Evolutionary conservation across 352 stramenopile species (phyloP).

Genomic region (Phytopythium ostracodes): DNA sequence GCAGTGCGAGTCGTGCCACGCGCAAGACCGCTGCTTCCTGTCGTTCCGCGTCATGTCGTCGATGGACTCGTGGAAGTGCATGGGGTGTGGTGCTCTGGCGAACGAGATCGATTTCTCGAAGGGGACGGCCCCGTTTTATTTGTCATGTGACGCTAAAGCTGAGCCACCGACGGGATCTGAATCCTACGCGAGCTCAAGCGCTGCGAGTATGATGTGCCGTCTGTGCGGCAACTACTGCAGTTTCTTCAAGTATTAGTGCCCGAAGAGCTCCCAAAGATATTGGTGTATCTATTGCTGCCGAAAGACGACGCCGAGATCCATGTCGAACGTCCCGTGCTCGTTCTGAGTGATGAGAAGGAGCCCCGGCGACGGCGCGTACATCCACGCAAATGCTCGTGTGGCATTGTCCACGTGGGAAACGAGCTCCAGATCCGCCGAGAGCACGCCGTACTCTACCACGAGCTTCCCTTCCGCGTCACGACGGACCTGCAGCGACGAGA

Average conservation of each 20-base stretch:
- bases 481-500: constrained; percentile 25
- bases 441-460: constrained; percentile 18
- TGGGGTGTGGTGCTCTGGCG: constrained; percentile 65
- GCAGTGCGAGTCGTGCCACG: constrained; percentile 51
- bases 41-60: constrained; percentile 63
- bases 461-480: constrained; percentile 12
- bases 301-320: constrained; percentile 26
- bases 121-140: constrained; percentile 54
- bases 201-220: constrained; percentile 50
- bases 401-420: constrained; percentile 17
- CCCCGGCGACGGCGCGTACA: constrained; percentile 13
- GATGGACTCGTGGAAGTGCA: constrained; percentile 80
- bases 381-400: constrained; percentile 21
- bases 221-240: constrained; percentile 79
- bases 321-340: constrained; percentile 21
- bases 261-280: too few species aligned
- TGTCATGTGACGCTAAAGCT: constrained; percentile 38
- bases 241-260: constrained; percentile 56
- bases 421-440: constrained; percentile 23
- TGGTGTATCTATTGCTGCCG: constrained; percentile 8
- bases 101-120: constrained; percentile 45
- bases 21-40: constrained; percentile 73
- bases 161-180: not conserved
- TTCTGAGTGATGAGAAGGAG: constrained; percentile 15
- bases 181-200: not conserved